These are phyloP conservation scores for Solanum hybrid DNA, from an alignment of 305 asterid species.

Conservation along the genomic window DNA sequence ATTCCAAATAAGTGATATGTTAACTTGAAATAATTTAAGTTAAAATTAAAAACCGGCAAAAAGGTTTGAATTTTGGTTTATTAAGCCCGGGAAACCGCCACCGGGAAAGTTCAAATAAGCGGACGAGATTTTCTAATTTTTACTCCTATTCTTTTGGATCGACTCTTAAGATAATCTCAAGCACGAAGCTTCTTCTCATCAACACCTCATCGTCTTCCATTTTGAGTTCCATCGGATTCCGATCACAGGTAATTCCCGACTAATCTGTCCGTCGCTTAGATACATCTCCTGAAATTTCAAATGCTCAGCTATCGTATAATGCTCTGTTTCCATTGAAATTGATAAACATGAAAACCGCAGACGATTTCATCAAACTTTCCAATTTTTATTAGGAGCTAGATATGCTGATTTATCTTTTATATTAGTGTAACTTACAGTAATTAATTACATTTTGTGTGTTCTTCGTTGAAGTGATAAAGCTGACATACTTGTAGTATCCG, in stretches of 20 bases:
- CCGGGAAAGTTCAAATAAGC: background rate
- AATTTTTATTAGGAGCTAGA: background rate
- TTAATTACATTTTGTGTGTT: background rate
- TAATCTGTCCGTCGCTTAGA: background rate
- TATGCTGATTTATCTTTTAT: background rate
- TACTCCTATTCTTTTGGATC: background rate
- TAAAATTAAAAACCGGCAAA: background rate
- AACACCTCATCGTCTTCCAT: background rate
- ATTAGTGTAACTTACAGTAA: background rate
- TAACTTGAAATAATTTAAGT: background rate
- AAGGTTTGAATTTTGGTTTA: background rate
- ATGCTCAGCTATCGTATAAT: background rate
- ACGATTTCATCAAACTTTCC: background rate
- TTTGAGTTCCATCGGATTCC: background rate
- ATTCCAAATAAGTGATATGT: background rate
- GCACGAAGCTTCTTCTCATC: background rate
- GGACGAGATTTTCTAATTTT: background rate
- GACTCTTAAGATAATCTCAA: background rate
- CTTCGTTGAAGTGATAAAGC: background rate
- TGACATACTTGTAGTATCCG: background rate
- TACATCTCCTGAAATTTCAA: background rate
- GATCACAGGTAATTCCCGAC: background rate
- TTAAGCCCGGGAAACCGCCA: background rate
- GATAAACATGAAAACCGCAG: background rate
- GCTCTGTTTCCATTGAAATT: background rate